Evolutionary conservation across 495 filamentous ascomycete genomes (phyloP), one percentile per base, ranked within the genome.

Genomic region (Paragyromitra xinjiangensis): DNA sequence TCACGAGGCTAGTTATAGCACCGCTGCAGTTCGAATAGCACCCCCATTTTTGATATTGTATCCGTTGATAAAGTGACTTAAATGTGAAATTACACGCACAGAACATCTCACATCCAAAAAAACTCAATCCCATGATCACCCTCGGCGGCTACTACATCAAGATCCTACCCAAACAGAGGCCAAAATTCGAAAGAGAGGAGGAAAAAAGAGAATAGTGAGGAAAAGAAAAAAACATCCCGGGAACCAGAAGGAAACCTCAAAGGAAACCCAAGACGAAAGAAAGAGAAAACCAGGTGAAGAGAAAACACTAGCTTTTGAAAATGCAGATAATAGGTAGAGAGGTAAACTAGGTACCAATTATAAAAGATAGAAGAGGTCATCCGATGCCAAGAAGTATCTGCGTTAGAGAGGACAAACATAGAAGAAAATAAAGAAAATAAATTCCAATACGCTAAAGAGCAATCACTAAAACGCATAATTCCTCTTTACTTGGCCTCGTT

Each of bases 241-340:
- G 29, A 68, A 42, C 50, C 64, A 8, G 24, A 66, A 61, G 22
- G 58, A 40, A 64, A 19, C 40, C 34, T 42, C 40, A 42, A 55
- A 39, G 34, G 58, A 42, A n/a, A 73, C 42, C 44, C 56, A 55
- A 72, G 44, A 72, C 16, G 56, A 37, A 37, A 65, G 48, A 56
- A 67, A 67, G 29, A 22, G 42, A 42, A 48, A 22, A 64, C 45
- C 5, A 58, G 48, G 9, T 69, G 44, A 67, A 65, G 48, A 65
- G 34, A 69, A 73, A 51, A 51, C 12, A 71, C 73, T 69, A 64
- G 78, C 80, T 77, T 70, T 79, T 68, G 79, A 67, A 80, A 73
- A 65, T 78, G 80, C 72, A 82, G 78, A 71, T 50, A 75, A 76
- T 26, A 55, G 56, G 73, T 71, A 78, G 56, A 82, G 76, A 81